Evolutionary conservation across 2,329 filamentous ascomycete genomes (phyloP).

Genomic region (Mycogone perniciosa): DNA sequence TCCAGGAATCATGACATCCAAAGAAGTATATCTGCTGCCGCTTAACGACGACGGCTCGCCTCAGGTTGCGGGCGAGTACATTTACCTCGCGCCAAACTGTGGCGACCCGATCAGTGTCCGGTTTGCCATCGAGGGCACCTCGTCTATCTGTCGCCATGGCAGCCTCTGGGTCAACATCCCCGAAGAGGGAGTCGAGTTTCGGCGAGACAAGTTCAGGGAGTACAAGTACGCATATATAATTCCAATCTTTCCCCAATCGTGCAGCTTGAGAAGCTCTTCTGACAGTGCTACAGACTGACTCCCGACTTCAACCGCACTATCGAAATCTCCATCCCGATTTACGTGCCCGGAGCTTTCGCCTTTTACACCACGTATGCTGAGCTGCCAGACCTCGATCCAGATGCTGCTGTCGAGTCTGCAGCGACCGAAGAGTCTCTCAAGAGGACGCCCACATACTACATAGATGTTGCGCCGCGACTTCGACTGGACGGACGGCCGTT

Average conservation of each 20-base stretch:
- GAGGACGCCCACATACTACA: constrained; percentile 75
- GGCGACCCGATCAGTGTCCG: constrained; percentile 71
- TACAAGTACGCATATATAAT: constrained; percentile 64
- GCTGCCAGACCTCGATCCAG: constrained; percentile 57
- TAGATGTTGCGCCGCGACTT: constrained; percentile 83
- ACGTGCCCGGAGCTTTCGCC: constrained; percentile 78
- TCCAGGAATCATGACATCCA: constrained; percentile 54
- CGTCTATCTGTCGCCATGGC: constrained; percentile 89
- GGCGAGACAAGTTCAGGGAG: constrained; percentile 73
- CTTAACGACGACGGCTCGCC: constrained; percentile 92
- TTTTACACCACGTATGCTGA: constrained; percentile 93
- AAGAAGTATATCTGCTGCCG: constrained; percentile 77
- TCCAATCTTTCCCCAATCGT: not conserved
- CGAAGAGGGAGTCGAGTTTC: constrained; percentile 65
- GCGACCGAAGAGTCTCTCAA: constrained; percentile 43
- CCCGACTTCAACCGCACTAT: constrained; percentile 91
- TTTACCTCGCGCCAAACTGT: constrained; percentile 75
- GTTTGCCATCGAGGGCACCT: constrained; percentile 89
- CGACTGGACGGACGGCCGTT: constrained; percentile 66
- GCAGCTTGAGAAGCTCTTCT: not conserved
- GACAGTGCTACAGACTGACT: constrained; percentile 53
- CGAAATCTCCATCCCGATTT: constrained; percentile 81
- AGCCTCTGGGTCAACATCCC: constrained; percentile 97
- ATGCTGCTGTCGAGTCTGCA: constrained; percentile 18
- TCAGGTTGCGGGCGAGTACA: constrained; percentile 80